These are phyloP conservation scores for Geotrichum carabidarum DNA, from an alignment of 1,139 yeast species.

Conservation along the genomic window DNA sequence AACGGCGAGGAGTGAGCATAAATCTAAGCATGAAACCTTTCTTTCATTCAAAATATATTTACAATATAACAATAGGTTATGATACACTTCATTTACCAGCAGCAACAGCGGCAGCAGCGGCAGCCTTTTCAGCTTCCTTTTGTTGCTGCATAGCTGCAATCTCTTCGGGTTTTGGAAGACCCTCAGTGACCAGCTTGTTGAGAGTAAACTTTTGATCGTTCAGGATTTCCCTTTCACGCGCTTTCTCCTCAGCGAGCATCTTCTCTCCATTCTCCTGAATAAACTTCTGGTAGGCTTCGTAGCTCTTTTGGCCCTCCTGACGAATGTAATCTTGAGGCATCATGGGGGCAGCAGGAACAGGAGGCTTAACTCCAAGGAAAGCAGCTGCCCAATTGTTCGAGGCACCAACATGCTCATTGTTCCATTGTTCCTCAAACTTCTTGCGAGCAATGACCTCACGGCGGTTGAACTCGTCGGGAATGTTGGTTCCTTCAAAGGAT, in stretches of 20 bases:
- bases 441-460: constrained; percentile 74
- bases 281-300: constrained; percentile 74
- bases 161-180: constrained; percentile 81
- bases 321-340: constrained; percentile 89
- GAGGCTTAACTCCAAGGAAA: constrained; percentile 57
- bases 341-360: constrained; percentile 56
- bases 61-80: neutral
- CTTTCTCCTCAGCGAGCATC: constrained; percentile 70
- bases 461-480: constrained; percentile 72
- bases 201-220: constrained; percentile 74
- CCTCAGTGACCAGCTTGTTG: constrained; percentile 78
- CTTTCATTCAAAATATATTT: neutral
- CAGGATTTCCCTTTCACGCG: constrained; percentile 71
- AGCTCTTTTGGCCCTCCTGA: constrained; percentile 89
- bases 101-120: constrained; percentile 11
- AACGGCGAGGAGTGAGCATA: neutral
- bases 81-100: neutral
- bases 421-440: constrained; percentile 64
- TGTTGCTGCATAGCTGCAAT: constrained; percentile 63
- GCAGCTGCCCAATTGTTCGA: constrained; percentile 52
- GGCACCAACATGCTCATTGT: constrained; percentile 40
- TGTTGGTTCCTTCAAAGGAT: constrained; percentile 60
- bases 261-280: constrained; percentile 86
- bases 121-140: constrained; percentile 30
- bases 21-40: neutral